These are phyloP conservation scores for Delonix regia DNA, from an alignment of 306 rosid species.

Conservation along the genomic window DNA sequence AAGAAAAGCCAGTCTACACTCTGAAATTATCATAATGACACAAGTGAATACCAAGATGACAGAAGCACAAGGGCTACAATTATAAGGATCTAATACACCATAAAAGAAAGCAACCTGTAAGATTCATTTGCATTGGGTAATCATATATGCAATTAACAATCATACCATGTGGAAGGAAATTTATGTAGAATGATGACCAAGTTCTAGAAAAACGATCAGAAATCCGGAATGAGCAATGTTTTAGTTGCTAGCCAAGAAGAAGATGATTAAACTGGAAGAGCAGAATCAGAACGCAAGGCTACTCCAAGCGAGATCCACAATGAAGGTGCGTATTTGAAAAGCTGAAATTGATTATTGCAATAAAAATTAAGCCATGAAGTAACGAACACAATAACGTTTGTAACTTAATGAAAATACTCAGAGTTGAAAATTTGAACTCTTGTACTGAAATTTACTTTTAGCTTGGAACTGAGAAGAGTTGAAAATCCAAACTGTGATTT, in stretches of 20 bases:
- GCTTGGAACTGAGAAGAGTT: slow-evolving; percentile 64
- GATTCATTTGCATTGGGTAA: background rate
- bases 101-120: background rate
- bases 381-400: background rate
- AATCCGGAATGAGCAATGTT: slow-evolving; percentile 19
- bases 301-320: slow-evolving; percentile 67
- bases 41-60: background rate
- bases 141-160: slow-evolving; percentile 13
- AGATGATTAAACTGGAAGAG: slow-evolving; percentile 53
- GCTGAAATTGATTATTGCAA: slow-evolving; percentile 50
- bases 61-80: slow-evolving; percentile 3
- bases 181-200: slow-evolving; percentile 19
- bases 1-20: background rate
- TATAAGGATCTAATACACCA: slow-evolving; percentile 21
- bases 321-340: slow-evolving; percentile 72
- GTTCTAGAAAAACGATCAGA: slow-evolving; percentile 11
- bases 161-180: slow-evolving; percentile 6
- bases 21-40: slow-evolving; percentile 1
- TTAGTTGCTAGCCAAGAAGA: slow-evolving; percentile 24
- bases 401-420: slow-evolving; percentile 14
- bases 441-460: slow-evolving; percentile 59
- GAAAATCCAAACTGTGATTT: background rate
- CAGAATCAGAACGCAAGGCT: slow-evolving; percentile 73
- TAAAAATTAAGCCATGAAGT: slow-evolving; percentile 7
- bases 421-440: slow-evolving; percentile 26